phyloP scores from a whole-genome alignment of 305 asterid genomes.

The Fraxinus sp. region DNA sequence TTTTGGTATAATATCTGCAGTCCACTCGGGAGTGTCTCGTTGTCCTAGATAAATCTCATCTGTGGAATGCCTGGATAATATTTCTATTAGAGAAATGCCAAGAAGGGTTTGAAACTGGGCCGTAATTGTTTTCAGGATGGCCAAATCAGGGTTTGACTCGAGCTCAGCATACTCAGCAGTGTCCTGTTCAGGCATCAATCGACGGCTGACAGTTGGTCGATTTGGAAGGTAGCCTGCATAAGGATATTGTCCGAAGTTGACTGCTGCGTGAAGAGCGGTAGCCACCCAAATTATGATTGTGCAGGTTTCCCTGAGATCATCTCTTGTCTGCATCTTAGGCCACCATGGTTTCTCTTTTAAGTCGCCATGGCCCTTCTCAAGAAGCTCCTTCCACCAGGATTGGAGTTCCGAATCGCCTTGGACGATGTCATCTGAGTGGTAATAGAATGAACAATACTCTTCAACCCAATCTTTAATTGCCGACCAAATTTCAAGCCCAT shows the following conservation, averaged over 20 bases:
- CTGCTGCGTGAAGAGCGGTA: conserved; percentile 97
- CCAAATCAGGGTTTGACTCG: conserved; percentile 55
- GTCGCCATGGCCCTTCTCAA: conserved; percentile 84
- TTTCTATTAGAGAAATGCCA: conserved; percentile 75
- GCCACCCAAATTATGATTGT: conserved; percentile 86
- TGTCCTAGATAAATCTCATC: conserved; percentile 85
- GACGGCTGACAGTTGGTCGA: conserved; percentile 80
- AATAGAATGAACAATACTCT: conserved; percentile 67
- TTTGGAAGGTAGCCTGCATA: conserved; percentile 94
- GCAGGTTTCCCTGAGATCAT: conserved; percentile 66
- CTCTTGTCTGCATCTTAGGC: conserved; percentile 69
- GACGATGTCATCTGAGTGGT: conserved; percentile 48
- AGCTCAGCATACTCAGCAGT: conserved; percentile 68
- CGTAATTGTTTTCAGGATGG: conserved; percentile 74
- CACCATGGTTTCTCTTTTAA: conserved; percentile 77
- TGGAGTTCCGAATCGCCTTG: conserved; percentile 68
- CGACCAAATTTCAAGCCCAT: conserved; percentile 87
- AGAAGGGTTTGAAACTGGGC: conserved; percentile 82
- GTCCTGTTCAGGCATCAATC: conserved; percentile 77
- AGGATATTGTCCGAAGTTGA: conserved; percentile 85
- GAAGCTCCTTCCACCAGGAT: conserved; percentile 85
- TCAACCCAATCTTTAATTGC: conserved; percentile 79
- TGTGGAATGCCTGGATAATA: conserved; percentile 73
- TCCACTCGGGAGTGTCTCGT: conserved; percentile 61
- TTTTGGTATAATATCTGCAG: conserved; percentile 35